phyloP scores from a whole-genome alignment of 2,329 filamentous ascomycete genomes.

The Hypomyces rosellus region DNA sequence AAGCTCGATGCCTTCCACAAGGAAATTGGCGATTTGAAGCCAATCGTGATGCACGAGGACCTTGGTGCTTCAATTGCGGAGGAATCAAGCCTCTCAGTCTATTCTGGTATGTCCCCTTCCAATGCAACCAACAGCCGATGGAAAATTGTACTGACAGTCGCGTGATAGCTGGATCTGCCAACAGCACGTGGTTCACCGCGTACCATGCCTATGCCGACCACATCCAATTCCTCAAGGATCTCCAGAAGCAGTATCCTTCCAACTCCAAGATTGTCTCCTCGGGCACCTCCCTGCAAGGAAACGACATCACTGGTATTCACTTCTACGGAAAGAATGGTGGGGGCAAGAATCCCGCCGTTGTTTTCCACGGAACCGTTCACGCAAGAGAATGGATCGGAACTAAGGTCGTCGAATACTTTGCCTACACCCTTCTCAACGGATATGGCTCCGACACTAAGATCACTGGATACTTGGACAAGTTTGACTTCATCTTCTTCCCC shows the following conservation, averaged over 20 bases:
- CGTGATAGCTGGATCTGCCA: background rate
- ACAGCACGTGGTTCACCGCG: slow-evolving; percentile 42
- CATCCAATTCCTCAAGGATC: slow-evolving; percentile 38
- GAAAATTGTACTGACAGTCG: background rate
- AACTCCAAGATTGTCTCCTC: slow-evolving; percentile 44
- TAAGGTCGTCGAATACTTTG: slow-evolving; percentile 50
- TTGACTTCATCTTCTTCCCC: slow-evolving; percentile 61
- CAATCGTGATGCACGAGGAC: slow-evolving; percentile 32
- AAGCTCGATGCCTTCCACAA: slow-evolving; percentile 28
- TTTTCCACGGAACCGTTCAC: slow-evolving; percentile 54
- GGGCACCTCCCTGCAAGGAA: slow-evolving; percentile 41
- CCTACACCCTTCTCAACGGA: slow-evolving; percentile 41
- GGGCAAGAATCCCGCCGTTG: slow-evolving; percentile 43
- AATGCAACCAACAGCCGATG: background rate
- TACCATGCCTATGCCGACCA: slow-evolving; percentile 50
- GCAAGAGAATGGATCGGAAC: slow-evolving; percentile 55
- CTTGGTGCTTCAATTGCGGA: slow-evolving; percentile 32
- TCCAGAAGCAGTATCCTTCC: slow-evolving; percentile 35
- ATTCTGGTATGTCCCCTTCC: slow-evolving; percentile 22
- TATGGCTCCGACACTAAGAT: slow-evolving; percentile 35
- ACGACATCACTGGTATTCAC: slow-evolving; percentile 56
- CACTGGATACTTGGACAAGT: slow-evolving; percentile 47
- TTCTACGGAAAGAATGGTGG: slow-evolving; percentile 42
- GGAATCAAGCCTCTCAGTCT: slow-evolving; percentile 26
- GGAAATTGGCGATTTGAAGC: slow-evolving; percentile 25